A percentile compares a stretch with the other conserved stretches of the same genome.
Evolutionary conservation across 1,284 basidiomycete species (phyloP).

Genomic region (Austroboletus olivaceoglutinosus): DNA sequence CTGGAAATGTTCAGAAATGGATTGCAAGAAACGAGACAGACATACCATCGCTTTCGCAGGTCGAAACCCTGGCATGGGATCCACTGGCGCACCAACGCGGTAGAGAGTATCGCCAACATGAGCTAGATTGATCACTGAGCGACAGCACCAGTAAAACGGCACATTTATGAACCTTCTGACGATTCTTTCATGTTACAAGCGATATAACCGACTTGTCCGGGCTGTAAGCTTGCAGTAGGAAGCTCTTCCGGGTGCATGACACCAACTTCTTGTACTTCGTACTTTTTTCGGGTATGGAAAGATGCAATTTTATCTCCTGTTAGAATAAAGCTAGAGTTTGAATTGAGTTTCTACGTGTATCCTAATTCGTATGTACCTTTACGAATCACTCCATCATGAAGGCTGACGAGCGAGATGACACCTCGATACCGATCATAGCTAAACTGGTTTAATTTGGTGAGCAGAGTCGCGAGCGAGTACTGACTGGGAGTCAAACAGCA

Average conservation of each 20-base stretch:
- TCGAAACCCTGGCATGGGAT: slow-evolving; percentile 90
- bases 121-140: slow-evolving; percentile 46
- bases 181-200: slow-evolving; percentile 98
- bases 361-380: slow-evolving; percentile 49
- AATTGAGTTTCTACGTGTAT: not conserved
- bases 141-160: not conserved
- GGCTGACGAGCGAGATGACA: slow-evolving; percentile 88
- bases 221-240: slow-evolving; percentile 64
- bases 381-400: slow-evolving; percentile 65
- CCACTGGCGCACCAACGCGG: slow-evolving; percentile 70
- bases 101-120: slow-evolving; percentile 94
- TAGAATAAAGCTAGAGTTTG: not conserved
- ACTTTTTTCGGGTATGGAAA: slow-evolving; percentile 84
- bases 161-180: slow-evolving; percentile 69
- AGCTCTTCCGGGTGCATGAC: slow-evolving; percentile 91
- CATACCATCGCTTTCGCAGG: slow-evolving; percentile 90
- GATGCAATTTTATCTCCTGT: slow-evolving; percentile 88
- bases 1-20: slow-evolving; percentile 38
- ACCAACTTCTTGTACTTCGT: slow-evolving; percentile 91
- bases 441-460: slow-evolving; percentile 8
- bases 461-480: slow-evolving; percentile 27
- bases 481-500: slow-evolving; percentile 92
- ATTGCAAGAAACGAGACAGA: not conserved
- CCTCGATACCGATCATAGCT: slow-evolving; percentile 97
- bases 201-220: slow-evolving; percentile 90